Conservation (phyloP, 768 basidiomycete species). For the Serendipita sp. region DNA sequence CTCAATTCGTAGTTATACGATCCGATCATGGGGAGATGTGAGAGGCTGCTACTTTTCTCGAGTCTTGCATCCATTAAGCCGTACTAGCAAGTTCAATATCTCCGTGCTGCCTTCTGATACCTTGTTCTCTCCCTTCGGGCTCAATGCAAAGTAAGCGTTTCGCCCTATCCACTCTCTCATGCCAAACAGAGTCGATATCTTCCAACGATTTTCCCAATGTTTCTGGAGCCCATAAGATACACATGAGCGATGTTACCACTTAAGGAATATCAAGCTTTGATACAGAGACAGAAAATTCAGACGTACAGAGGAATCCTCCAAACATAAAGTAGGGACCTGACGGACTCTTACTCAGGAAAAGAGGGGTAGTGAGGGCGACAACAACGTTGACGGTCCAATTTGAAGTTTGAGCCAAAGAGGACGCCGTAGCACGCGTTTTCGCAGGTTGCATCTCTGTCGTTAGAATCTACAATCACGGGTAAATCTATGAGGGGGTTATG, state of each 20-base stretch:
- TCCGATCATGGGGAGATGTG: no score
- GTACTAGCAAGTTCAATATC: no score
- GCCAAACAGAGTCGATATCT: conserved; percentile 22
- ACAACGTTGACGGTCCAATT: conserved; percentile 31
- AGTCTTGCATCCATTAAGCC: no score
- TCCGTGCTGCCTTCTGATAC: no score
- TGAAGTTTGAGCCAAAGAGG: conserved; percentile 25
- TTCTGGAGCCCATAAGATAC: conserved; percentile 26
- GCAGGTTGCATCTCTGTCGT: conserved; percentile 33
- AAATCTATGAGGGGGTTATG: no score
- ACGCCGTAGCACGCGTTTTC: conserved; percentile 26
- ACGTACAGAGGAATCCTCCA: conserved; percentile 16
- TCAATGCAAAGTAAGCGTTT: neutral
- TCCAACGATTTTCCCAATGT: conserved; percentile 30
- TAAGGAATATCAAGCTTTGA: conserved; percentile 9
- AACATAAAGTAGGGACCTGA: conserved; percentile 35
- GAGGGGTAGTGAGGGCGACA: conserved; percentile 30
- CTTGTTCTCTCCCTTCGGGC: neutral
- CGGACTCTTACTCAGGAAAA: conserved; percentile 28
- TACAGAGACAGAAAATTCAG: neutral
- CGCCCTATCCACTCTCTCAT: neutral
- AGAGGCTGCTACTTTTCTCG: no score
- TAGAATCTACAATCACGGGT: conserved; percentile 21
- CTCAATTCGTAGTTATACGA: no score
- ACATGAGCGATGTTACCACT: conserved; percentile 23